phyloP scores from a whole-genome alignment of 192 early-diverging fungal species.

The Cladochytrium replicatum region DNA sequence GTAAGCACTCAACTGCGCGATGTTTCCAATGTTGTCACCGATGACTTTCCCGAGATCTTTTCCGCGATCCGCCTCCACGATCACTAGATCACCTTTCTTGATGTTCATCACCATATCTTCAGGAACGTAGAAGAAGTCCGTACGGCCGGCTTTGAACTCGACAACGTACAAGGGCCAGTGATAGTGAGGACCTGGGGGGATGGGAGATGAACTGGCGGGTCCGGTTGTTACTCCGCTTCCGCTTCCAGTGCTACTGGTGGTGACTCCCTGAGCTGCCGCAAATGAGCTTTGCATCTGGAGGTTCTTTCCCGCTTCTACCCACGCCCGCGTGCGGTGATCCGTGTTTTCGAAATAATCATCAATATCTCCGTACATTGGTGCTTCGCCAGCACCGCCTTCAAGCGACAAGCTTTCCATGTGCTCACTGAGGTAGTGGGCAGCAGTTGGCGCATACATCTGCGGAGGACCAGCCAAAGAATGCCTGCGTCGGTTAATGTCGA shows the following conservation, averaged over 20 bases:
- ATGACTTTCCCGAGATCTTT: slow-evolving; percentile 84
- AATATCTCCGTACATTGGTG: slow-evolving; percentile 35
- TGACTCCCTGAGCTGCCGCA: slow-evolving; percentile 1
- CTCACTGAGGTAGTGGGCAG: slow-evolving; percentile 19
- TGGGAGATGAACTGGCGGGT: slow-evolving; percentile 14
- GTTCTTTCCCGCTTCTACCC: slow-evolving; percentile 51
- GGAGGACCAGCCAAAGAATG: slow-evolving; percentile 45
- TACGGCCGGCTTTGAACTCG: slow-evolving; percentile 81
- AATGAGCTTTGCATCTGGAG: slow-evolving; percentile 33
- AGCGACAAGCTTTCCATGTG: slow-evolving; percentile 27
- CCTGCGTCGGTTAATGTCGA: slow-evolving; percentile 24
- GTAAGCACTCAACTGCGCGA: slow-evolving; percentile 36
- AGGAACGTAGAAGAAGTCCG: slow-evolving; percentile 68
- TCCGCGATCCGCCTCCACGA: slow-evolving; percentile 84
- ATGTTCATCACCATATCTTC: slow-evolving; percentile 34
- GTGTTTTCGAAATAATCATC: slow-evolving; percentile 63
- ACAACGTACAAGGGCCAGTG: slow-evolving; percentile 64
- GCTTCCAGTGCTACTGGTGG: neutral
- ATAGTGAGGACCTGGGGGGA: slow-evolving; percentile 32
- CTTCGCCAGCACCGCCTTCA: slow-evolving; percentile 16
- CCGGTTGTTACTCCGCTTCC: too few species aligned
- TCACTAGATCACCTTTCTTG: slow-evolving; percentile 63
- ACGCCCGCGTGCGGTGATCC: slow-evolving; percentile 42
- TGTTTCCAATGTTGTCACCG: slow-evolving; percentile 50
- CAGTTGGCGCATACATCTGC: too few species aligned